Conservation (phyloP, 1,284 basidiomycete species). For the Trichosporon ovoides region DNA sequence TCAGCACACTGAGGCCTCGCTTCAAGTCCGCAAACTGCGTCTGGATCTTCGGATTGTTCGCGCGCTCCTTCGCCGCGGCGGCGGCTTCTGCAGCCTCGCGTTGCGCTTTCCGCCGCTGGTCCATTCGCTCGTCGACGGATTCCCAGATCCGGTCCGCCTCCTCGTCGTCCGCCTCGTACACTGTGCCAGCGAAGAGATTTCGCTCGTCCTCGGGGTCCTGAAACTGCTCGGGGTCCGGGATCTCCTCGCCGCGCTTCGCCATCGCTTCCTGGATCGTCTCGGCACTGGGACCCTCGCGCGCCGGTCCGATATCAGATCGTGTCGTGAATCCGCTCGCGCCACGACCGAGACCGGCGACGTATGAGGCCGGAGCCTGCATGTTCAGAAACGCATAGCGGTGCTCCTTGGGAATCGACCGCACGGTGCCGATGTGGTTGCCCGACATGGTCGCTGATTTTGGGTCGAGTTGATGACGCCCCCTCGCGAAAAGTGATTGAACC, state of each 20-base stretch:
- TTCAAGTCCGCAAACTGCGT: slow-evolving; percentile 87
- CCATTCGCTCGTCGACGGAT: slow-evolving; percentile 81
- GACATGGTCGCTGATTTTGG: slow-evolving; percentile 28
- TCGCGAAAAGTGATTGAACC: background rate
- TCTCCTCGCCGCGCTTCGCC: slow-evolving; percentile 77
- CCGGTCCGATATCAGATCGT: slow-evolving; percentile 96
- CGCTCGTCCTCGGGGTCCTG: slow-evolving; percentile 98
- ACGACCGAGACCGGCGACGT: slow-evolving; percentile 93
- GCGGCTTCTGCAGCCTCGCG: slow-evolving; percentile 53
- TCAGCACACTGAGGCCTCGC: slow-evolving; percentile 75
- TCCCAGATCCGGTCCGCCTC: slow-evolving; percentile 97
- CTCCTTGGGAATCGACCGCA: slow-evolving; percentile 45
- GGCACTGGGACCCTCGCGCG: slow-evolving; percentile 85
- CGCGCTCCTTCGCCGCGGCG: slow-evolving; percentile 42
- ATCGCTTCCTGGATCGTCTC: slow-evolving; percentile 81
- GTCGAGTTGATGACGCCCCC: too few relatives aligned
- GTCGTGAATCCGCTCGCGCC: slow-evolving; percentile 98
- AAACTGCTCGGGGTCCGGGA: slow-evolving; percentile 74
- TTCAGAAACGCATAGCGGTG: slow-evolving; percentile 44
- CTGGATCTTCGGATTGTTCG: slow-evolving; percentile 50
- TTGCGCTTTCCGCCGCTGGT: slow-evolving; percentile 69
- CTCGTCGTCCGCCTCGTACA: slow-evolving; percentile 96
- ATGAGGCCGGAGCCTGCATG: slow-evolving; percentile 79
- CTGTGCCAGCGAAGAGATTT: slow-evolving; percentile 89
- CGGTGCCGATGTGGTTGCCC: slow-evolving; percentile 36